Conservation (phyloP, 106 monocot genomes). For the Ottelia alismoides region DNA sequence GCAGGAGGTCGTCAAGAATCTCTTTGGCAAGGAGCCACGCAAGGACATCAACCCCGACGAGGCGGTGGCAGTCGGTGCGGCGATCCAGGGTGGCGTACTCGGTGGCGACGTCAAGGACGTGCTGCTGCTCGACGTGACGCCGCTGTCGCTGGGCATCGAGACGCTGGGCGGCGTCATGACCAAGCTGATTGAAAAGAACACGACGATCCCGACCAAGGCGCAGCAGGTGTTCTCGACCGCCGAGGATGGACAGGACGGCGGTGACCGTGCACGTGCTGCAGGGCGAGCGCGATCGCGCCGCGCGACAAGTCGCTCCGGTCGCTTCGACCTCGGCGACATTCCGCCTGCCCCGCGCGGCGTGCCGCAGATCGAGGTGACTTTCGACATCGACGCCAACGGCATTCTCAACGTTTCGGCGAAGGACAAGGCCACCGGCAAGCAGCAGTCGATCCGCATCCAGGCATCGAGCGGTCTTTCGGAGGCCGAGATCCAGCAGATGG, state of each 20-base stretch:
- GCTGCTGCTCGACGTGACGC: slow-evolving; percentile 8
- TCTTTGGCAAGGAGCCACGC: slow-evolving; percentile 7
- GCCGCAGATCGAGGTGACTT: too few relatives aligned
- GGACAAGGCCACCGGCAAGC: slow-evolving; percentile 7
- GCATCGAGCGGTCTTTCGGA: slow-evolving; percentile 1
- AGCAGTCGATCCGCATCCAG: slow-evolving; percentile 2
- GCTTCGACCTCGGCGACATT: slow-evolving; percentile 2
- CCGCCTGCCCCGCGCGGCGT: slow-evolving; percentile 3
- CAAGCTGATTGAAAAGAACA: slow-evolving; percentile 4
- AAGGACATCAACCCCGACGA: too few relatives aligned
- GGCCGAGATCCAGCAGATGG: slow-evolving; percentile 70
- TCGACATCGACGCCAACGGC: too few relatives aligned
- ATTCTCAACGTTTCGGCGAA: slow-evolving; percentile 1
- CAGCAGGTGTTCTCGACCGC: slow-evolving; percentile 7
- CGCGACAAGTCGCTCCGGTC: slow-evolving; percentile 5
- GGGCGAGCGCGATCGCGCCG: slow-evolving; percentile 2
- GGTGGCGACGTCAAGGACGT: slow-evolving; percentile 5
- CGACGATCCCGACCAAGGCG: slow-evolving; percentile 1
- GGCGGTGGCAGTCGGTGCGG: too few relatives aligned
- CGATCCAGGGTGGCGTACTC: background rate
- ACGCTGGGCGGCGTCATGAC: slow-evolving; percentile 8
- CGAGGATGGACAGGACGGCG: slow-evolving; percentile 2
- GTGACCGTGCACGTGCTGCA: slow-evolving; percentile 4
- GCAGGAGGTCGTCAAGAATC: slow-evolving; percentile 2
- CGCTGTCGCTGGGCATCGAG: too few relatives aligned